Conservation (phyloP, 371 early-diverging fungal species). For the Mortierella polycephala region DNA sequence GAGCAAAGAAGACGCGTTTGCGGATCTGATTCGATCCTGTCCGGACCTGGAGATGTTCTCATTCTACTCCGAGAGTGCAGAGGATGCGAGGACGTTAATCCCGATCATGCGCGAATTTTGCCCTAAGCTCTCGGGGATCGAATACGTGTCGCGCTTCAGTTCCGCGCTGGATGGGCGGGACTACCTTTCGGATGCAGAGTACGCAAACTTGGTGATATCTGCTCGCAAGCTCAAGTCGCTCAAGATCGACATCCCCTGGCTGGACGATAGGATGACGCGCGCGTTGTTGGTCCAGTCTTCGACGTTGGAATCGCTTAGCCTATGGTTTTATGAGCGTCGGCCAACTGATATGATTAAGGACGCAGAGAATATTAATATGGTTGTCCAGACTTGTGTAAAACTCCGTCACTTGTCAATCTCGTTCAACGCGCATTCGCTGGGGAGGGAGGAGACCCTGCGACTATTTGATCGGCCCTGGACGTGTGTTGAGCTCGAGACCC, state of each 20-base stretch:
- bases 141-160: conserved; percentile 27
- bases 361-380: conserved; percentile 16
- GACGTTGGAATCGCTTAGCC: conserved; percentile 9
- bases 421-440: conserved; percentile 24
- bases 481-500: conserved; percentile 21
- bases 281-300: conserved; percentile 24
- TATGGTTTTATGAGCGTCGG: conserved; percentile 28
- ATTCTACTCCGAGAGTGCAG: conserved; percentile 28
- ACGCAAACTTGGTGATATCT: conserved; percentile 23
- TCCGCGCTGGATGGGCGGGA: conserved; percentile 24
- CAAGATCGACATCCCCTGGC: conserved; percentile 40
- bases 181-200: conserved; percentile 31
- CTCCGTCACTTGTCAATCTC: conserved; percentile 15
- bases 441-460: conserved; percentile 25
- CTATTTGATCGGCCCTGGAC: conserved; percentile 33
- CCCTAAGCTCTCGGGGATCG: conserved; percentile 18
- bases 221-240: conserved; percentile 5
- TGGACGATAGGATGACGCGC: conserved; percentile 23
- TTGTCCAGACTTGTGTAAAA: conserved; percentile 18
- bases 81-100: conserved; percentile 20
- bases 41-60: conserved; percentile 30
- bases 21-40: conserved; percentile 26
- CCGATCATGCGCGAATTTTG: conserved; percentile 26
- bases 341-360: conserved; percentile 13
- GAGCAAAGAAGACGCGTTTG: conserved; percentile 30